Base-by-base conservation (phyloP, 1,284 basidiomycete species). In the Cutaneotrichosporon spelunceum region DNA sequence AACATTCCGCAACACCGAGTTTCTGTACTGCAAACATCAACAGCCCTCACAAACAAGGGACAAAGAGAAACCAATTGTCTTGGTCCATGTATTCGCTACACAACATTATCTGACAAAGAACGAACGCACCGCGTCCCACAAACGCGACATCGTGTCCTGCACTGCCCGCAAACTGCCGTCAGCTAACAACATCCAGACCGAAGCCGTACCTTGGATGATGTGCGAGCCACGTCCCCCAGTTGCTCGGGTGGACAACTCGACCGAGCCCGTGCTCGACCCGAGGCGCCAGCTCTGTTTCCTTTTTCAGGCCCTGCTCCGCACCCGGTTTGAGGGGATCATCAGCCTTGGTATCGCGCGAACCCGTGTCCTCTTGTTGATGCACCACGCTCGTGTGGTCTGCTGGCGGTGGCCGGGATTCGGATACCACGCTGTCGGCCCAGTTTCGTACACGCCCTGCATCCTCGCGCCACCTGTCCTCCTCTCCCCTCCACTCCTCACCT, bases 91-190 rank as follows among this genome's bases (percentile, higher is more conserved):
- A n/a, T 19, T 42, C 39, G 39, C 39, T 19, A 42, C 47, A 48
- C 47, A 48, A 26, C 13, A n/a, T 26, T 23, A 53, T 13, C 34
- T 34, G 6, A 33, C 45, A 33, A 62, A 33, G n/a, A 70, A 56
- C 70, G 69, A 70, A 7, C 62, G 36, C 4, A 74, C 50, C 19
- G 66, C 58, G 30, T 61, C 34, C 72, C 72, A 74, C 42, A 74
- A 11, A 64, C 70, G 66, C 2, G 60, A 54, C 27, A 74, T 44
- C 27, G 57, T 63, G 23, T 54, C 33, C 4, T 48, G 55, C 19
- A 59, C 44, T 16, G 39, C 27, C 23, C 29, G 55, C 2, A 62
- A 24, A 4, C 60, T 57, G 57, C 8, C n/a, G 57, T 55, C 53
- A 59, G 66, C 47, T 33, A 8, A 21, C 19, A 21, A 24, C 7